Conservation (phyloP, 805 yeast species). For the Metschnikowia dekortorum region DNA sequence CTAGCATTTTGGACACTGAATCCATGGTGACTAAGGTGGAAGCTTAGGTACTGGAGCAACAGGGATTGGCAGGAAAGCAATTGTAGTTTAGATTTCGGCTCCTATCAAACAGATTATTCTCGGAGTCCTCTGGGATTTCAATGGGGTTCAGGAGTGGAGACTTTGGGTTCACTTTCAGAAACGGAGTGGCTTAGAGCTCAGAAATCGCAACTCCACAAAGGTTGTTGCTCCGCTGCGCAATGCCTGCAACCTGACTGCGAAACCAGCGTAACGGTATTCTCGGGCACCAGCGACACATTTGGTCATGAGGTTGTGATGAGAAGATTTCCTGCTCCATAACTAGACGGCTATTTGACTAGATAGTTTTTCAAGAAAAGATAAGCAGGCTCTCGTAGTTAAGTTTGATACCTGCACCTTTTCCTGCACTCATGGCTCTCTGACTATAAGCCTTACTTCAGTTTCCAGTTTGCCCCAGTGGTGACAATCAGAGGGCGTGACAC, state of each 20-base stretch:
- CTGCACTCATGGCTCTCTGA: too few species aligned
- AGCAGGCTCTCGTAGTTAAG: too few species aligned
- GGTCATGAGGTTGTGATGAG: too few species aligned
- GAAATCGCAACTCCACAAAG: neutral
- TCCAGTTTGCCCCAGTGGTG: too few species aligned
- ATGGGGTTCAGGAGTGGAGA: neutral
- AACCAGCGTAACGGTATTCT: neutral
- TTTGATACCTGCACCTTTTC: too few species aligned
- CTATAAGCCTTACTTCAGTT: too few species aligned
- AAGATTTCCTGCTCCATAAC: too few species aligned
- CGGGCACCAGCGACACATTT: too few species aligned
- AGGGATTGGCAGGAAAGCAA: neutral
- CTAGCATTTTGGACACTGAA: conserved; percentile 34
- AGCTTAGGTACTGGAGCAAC: neutral
- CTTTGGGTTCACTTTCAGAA: neutral
- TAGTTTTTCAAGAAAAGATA: too few species aligned
- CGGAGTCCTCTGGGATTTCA: neutral
- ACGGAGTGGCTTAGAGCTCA: neutral
- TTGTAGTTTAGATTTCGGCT: neutral
- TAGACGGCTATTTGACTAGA: too few species aligned
- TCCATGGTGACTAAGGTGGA: conserved; percentile 23
- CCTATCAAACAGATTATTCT: neutral
- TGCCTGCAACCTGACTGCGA: neutral
- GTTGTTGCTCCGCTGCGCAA: neutral
- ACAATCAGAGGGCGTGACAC: too few species aligned